Evolutionary conservation across 345 rosid genomes (phyloP).

Genomic region (Gossypioides kirkii): DNA sequence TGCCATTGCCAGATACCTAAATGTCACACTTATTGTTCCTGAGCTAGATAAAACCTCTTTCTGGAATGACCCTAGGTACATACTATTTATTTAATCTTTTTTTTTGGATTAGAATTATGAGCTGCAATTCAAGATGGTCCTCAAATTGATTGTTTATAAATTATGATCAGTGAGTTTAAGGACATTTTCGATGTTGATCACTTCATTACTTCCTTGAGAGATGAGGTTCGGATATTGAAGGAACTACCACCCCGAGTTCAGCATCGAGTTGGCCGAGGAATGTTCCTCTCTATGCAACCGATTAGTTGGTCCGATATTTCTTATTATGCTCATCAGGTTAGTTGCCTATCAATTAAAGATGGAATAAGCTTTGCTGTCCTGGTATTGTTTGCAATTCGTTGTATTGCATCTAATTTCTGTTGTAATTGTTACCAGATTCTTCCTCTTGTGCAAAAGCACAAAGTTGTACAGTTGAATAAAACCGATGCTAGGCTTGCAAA

Average conservation of each 20-base stretch:
- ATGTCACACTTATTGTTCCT: constrained; percentile 90
- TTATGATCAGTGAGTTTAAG: constrained; percentile 63
- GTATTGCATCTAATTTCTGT: constrained; percentile 12
- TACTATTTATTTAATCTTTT: not conserved
- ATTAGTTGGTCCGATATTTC: constrained; percentile 92
- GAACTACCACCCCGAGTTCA: constrained; percentile 79
- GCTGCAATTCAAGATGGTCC: constrained; percentile 5
- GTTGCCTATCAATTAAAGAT: not conserved
- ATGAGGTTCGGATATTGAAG: constrained; percentile 81
- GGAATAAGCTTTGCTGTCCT: not conserved
- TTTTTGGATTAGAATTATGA: not conserved
- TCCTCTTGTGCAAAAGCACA: constrained; percentile 74
- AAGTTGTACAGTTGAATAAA: constrained; percentile 78
- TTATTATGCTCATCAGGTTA: constrained; percentile 74
- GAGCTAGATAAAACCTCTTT: constrained; percentile 93
- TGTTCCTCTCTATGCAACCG: constrained; percentile 65
- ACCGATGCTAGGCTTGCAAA: constrained; percentile 94
- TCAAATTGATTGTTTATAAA: constrained; percentile 16
- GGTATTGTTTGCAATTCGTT: constrained; percentile 4
- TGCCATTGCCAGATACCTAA: constrained; percentile 73
- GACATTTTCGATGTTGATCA: constrained; percentile 91
- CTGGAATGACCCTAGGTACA: constrained; percentile 92
- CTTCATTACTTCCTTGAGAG: constrained; percentile 85
- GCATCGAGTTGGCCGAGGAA: constrained; percentile 65
- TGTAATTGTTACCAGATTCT: constrained; percentile 58